These are phyloP conservation scores for Solanum piurae DNA, from an alignment of 257 asterid species.

Conservation along the genomic window DNA sequence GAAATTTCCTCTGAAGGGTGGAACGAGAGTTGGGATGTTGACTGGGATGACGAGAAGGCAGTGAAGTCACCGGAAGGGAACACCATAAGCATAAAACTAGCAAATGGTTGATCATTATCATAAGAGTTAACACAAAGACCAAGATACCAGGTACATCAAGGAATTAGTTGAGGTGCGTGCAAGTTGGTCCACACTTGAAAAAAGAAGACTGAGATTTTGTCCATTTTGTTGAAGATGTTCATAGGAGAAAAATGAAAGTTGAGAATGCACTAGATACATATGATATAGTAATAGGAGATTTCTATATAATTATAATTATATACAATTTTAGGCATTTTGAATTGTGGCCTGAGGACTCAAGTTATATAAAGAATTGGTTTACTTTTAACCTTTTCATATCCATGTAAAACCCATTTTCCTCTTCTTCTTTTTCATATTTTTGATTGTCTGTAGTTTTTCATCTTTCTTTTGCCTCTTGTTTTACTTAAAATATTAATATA, in stretches of 20 bases:
- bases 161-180: neutral
- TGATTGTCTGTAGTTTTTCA: neutral
- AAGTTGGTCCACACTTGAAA: neutral
- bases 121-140: neutral
- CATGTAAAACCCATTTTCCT: neutral
- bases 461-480: neutral
- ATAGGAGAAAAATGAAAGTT: neutral
- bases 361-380: neutral
- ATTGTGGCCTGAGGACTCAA: neutral
- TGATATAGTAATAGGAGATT: neutral
- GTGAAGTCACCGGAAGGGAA: conserved; percentile 7
- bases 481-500: neutral
- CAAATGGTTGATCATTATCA: neutral
- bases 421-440: neutral
- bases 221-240: neutral
- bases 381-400: neutral
- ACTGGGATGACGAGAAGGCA: conserved; percentile 50
- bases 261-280: neutral
- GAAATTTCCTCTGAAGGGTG: conserved; percentile 28
- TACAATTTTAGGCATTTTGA: neutral
- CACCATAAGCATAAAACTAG: neutral
- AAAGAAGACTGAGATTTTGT: neutral
- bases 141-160: neutral
- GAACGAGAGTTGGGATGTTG: conserved; percentile 57
- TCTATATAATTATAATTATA: neutral